These are phyloP conservation scores for Primulina tabacum DNA, from an alignment of 257 asterid species.

Conservation along the genomic window DNA sequence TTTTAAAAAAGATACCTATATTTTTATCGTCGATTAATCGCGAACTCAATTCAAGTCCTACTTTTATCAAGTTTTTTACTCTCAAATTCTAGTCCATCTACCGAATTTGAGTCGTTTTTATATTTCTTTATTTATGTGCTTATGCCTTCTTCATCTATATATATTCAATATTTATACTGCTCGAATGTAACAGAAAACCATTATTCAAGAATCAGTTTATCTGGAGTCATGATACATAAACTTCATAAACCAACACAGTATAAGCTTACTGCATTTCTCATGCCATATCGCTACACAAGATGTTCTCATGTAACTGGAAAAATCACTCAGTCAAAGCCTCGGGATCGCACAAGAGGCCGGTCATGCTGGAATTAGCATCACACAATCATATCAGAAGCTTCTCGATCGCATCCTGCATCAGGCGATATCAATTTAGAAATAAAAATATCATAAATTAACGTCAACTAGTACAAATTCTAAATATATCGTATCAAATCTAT, in stretches of 20 bases:
- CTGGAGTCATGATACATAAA: background rate
- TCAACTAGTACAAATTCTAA: background rate
- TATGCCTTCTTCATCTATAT: background rate
- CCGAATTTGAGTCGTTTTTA: no score
- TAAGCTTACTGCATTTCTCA: background rate
- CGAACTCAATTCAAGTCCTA: no score
- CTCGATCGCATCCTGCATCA: slow-evolving; percentile 41
- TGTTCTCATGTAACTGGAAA: slow-evolving; percentile 13
- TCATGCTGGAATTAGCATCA: slow-evolving; percentile 31
- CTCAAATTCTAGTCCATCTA: no score
- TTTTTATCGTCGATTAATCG: no score
- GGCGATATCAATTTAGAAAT: slow-evolving; percentile 7
- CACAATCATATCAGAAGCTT: slow-evolving; percentile 37
- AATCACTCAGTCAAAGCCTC: slow-evolving; percentile 45
- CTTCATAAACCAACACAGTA: background rate
- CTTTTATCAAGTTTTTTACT: no score
- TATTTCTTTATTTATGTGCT: no score
- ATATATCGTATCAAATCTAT: no score
- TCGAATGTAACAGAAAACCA: background rate
- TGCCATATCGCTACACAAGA: background rate
- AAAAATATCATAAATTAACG: no score
- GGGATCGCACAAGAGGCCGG: slow-evolving; percentile 28
- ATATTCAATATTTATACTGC: background rate
- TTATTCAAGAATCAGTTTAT: background rate
- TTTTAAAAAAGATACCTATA: no score